Base-by-base conservation (phyloP, 306 rosid genomes). In the Malus sylvestris region DNA sequence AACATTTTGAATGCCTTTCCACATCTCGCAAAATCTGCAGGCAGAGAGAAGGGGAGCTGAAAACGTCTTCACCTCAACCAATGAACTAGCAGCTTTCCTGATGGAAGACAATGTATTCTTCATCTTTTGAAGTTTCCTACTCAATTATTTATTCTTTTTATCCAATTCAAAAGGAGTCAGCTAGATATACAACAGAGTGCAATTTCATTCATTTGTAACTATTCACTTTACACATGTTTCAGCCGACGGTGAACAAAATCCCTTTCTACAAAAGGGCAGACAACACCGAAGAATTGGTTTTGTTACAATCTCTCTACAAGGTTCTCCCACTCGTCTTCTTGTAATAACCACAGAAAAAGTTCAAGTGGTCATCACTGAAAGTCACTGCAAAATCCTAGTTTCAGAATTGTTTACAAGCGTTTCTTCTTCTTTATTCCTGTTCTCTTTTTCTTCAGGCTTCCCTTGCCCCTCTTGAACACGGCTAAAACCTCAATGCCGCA, bases 401-500 rank as follows among this genome's bases (percentile, higher is more conserved):
- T 79, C 44, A 60, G 22, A 58, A 0, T 58, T 84, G 79, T 71
- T 80, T 81, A 83, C 78, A n/a, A 55, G 23, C 11, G 71, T 72
- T 89, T 93, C 84, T 93, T 91, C 91, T 88, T 86, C 85, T 88
- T 91, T 85, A 85, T 87, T 59, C 86, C 90, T 22, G 82, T 44
- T 84, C 92, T 92, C 88, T 83, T 91, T 84, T 87, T 87, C 76
- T 77, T 88, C 63, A 79, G 77, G 64, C 85, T 67, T 72, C 73
- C 68, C 64, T 83, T 68, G 40, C 79, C 89, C 79, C 96, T 87
- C 88, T 88, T 87, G 89, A 27, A 89, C 79, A 88, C 89, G 27
- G 93, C 97, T 77, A 94, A 89, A 83, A 90, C 87, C 89, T 91
- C 97, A 53, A 89, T 84, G 82, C 96, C 90, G 89, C 89, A 89